Conservation (phyloP, 371 early-diverging fungal genomes). For the Mortierella sp. region DNA sequence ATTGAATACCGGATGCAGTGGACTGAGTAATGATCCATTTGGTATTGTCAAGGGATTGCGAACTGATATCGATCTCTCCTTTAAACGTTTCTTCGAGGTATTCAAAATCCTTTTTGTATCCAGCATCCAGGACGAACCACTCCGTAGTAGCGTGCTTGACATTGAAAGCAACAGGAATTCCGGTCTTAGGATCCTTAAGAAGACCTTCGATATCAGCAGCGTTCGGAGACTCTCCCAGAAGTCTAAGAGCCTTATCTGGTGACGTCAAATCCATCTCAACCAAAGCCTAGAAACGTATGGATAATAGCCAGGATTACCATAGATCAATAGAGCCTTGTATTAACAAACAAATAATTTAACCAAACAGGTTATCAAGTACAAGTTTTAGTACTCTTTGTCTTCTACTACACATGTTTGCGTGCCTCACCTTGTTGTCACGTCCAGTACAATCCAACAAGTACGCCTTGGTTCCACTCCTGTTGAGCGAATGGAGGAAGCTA, state of each 20-base stretch:
- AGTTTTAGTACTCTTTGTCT: no score
- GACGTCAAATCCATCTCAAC: conserved; percentile 9
- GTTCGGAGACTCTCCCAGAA: conserved; percentile 12
- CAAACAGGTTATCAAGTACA: no score
- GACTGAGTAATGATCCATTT: conserved; percentile 15
- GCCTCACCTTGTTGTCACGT: conserved; percentile 18
- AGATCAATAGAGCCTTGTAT: neutral
- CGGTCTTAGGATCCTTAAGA: conserved; percentile 14
- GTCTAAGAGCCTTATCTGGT: neutral
- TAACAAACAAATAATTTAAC: no score
- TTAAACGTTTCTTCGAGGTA: conserved; percentile 8
- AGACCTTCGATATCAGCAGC: conserved; percentile 8
- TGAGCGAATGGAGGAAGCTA: conserved; percentile 12
- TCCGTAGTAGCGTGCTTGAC: conserved; percentile 1
- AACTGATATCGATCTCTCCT: conserved; percentile 6
- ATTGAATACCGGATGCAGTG: conserved; percentile 12
- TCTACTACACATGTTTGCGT: neutral
- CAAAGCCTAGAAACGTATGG: conserved; percentile 6
- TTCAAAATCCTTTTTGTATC: conserved; percentile 14
- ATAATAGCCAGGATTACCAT: neutral
- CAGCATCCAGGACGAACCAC: conserved; percentile 14
- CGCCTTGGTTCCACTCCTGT: conserved; percentile 14
- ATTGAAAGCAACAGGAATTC: conserved; percentile 4
- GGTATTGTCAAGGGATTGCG: conserved; percentile 10
- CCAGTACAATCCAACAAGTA: conserved; percentile 19